Base-by-base conservation (phyloP, 1,284 basidiomycete species). In the Rhizoctonia solani region DNA sequence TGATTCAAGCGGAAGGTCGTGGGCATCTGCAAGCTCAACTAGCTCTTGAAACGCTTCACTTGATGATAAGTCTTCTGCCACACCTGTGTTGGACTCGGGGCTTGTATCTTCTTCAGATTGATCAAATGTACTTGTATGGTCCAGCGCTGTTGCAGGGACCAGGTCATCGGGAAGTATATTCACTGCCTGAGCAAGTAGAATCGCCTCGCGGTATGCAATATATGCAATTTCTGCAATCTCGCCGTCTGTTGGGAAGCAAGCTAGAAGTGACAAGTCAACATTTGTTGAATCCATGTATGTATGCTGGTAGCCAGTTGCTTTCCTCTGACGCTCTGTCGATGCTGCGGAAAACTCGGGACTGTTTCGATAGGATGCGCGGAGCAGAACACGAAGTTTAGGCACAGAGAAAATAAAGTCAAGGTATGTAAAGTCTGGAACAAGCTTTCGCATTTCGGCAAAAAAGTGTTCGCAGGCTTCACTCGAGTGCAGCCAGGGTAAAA, bases 401-500 rank as follows among this genome's bases (percentile, higher is more conserved):
- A 76, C 55, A 70, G 79, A 75, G 25, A 76, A 72, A 8, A 74
- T n/a, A 42, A 78, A 75, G 68, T 80, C 75, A 1, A 74, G 71
- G 44, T 74, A 53, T 0, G 77, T 77, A 71, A 80, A 80, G 65
- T 80, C 79, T 13, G 73, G 73, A 29, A 77, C 56, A 1, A 79
- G 68, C 55, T 76, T 71, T 0, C 77, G 75, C 4, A 68, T 42
- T n/a, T 72, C 69, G 0, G 76, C 76, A 69, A 80, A 80, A 6
- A 73, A 52, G 68, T 81, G 79, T 56, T 81, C 78, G 63, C 74
- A 76, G 0, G 72, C 52, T 59, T 80, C 76, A 0, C 70, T 80
- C 0, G 75, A 76, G 49, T 77, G 75, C 0, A 79, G 69, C 79
- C 79, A 82, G 1, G 77, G 79, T 0, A 80, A 71, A 0, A 81